phyloP scores from a whole-genome alignment of 805 yeast genomes.

The Lachancea kluyveri region DNA sequence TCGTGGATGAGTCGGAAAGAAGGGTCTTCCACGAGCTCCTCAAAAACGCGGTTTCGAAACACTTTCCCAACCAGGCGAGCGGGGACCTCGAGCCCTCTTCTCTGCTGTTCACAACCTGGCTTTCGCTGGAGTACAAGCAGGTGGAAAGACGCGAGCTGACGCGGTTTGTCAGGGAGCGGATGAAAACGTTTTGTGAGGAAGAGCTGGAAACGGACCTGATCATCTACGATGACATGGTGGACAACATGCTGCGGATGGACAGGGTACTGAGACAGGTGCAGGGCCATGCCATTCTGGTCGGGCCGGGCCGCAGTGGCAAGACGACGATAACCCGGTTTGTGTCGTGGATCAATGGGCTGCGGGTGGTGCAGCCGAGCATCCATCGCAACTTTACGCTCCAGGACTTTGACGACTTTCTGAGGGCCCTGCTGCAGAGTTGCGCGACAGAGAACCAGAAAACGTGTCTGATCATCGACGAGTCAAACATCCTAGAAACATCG shows the following conservation, averaged over 20 bases:
- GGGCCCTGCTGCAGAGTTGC: conserved; percentile 43
- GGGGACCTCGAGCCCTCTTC: conserved; percentile 39
- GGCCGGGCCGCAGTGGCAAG: conserved; percentile 79
- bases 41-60: conserved; percentile 25
- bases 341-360: conserved; percentile 84
- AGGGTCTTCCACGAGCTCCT: conserved; percentile 41
- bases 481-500: conserved; percentile 65
- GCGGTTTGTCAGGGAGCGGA: conserved; percentile 54
- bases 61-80: conserved; percentile 44
- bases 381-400: conserved; percentile 44
- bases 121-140: conserved; percentile 53
- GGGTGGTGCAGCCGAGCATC: conserved; percentile 51
- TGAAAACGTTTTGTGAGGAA: conserved; percentile 72
- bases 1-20: conserved; percentile 43
- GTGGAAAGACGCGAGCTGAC: conserved; percentile 44
- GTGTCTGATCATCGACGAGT: conserved; percentile 76
- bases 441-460: conserved; percentile 53
- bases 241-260: conserved; percentile 72
- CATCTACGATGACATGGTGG: conserved; percentile 63
- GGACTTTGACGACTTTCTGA: conserved; percentile 64
- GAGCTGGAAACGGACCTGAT: conserved; percentile 56
- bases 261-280: conserved; percentile 78
- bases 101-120: conserved; percentile 69
- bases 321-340: conserved; percentile 73
- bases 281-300: conserved; percentile 84